phyloP scores from a whole-genome alignment of 2,329 filamentous ascomycete species.

The Endoconidiophora polonica region DNA sequence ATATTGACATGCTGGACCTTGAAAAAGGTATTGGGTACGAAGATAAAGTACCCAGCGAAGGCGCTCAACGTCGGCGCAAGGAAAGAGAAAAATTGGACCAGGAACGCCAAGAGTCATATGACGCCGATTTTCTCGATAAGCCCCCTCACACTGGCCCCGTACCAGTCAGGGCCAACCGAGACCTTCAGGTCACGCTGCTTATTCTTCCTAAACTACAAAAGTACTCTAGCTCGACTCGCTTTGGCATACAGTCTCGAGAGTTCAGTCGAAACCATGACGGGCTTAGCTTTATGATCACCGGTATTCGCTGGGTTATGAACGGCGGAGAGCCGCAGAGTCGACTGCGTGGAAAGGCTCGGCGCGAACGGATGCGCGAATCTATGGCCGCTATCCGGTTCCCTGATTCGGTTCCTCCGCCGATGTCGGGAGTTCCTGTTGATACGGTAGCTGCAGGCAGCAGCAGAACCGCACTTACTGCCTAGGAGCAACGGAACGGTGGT shows the following conservation, averaged over 20 bases:
- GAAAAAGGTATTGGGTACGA: conserved; percentile 21
- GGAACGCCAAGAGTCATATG: conserved; percentile 18
- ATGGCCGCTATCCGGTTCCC: conserved; percentile 29
- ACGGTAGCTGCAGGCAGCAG: too few species aligned
- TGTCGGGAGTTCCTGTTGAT: too few species aligned
- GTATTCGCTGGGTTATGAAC: conserved; percentile 68
- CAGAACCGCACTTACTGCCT: too few species aligned
- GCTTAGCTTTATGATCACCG: conserved; percentile 71
- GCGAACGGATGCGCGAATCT: conserved; percentile 39
- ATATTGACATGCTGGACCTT: conserved; percentile 48
- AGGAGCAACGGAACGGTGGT: too few species aligned
- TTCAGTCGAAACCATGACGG: conserved; percentile 70
- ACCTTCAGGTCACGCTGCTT: conserved; percentile 73
- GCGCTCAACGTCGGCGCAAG: conserved; percentile 17
- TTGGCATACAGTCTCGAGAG: conserved; percentile 65
- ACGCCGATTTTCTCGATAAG: conserved; percentile 29
- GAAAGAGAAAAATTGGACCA: conserved; percentile 19
- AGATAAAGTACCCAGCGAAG: conserved; percentile 1
- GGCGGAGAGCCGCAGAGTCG: conserved; percentile 46
- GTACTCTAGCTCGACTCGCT: conserved; percentile 59
- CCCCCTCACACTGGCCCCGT: conserved; percentile 47
- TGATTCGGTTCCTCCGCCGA: too few species aligned
- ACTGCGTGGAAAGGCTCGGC: conserved; percentile 36
- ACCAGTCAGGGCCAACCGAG: conserved; percentile 47
- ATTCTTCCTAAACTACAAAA: conserved; percentile 64